Evolutionary conservation across 1,284 basidiomycete species (phyloP).

Genomic region (Xerocomus nothofagi): DNA sequence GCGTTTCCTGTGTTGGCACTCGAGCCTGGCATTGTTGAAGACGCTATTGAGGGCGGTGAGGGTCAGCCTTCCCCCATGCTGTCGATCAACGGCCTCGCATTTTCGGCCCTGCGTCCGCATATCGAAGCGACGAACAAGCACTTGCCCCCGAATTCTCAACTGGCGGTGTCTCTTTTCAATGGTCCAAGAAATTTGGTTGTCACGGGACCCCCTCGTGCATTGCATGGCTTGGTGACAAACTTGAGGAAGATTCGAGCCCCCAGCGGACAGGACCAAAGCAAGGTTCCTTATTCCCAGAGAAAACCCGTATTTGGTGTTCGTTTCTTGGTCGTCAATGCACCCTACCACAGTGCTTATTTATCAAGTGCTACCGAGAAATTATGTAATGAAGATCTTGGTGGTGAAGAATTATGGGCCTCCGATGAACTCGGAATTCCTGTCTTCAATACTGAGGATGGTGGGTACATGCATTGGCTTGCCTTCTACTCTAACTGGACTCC

Average conservation of each 20-base stretch:
- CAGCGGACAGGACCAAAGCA: conserved; percentile 89
- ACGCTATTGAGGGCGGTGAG: conserved; percentile 90
- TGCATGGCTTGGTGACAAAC: conserved; percentile 91
- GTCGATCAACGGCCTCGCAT: conserved; percentile 79
- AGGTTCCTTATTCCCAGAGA: conserved; percentile 90
- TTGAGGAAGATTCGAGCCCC: conserved; percentile 90
- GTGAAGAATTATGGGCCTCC: conserved; percentile 80
- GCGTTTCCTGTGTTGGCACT: conserved; percentile 93
- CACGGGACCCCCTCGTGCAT: conserved; percentile 88
- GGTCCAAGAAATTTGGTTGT: conserved; percentile 90
- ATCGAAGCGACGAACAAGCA: conserved; percentile 88
- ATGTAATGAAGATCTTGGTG: conserved; percentile 70
- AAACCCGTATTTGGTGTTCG: conserved; percentile 92
- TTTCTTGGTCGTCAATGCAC: conserved; percentile 93
- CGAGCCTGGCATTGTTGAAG: conserved; percentile 85
- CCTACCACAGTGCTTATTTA: conserved; percentile 92
- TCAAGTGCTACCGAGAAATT: conserved; percentile 76
- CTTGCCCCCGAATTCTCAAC: conserved; percentile 75
- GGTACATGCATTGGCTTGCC: conserved; percentile 30
- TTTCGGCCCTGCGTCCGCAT: conserved; percentile 80
- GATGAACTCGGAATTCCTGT: conserved; percentile 82
- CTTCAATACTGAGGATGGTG: conserved; percentile 90
- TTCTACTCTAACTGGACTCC: conserved; percentile 17
- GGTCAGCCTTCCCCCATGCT: conserved; percentile 95
- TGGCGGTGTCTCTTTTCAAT: conserved; percentile 90